Evolutionary conservation across 176 grass and related monocot species (phyloP), one percentile per base, ranked within the genome.

Genomic region (Triticum dicoccoides): DNA sequence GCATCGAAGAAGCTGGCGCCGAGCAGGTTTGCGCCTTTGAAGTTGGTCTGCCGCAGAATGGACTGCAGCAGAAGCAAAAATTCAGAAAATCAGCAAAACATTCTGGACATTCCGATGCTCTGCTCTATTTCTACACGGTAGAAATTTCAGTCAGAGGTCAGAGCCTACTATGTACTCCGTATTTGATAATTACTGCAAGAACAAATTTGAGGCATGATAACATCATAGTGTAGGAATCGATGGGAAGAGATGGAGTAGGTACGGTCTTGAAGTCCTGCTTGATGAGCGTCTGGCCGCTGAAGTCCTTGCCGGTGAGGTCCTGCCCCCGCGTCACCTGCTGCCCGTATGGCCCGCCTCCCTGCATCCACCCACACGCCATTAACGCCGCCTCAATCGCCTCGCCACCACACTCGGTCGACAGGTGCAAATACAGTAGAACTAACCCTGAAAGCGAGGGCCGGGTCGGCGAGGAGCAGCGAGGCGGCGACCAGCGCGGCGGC

Each of bases 201-300:
- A 21, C 20, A 64, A 41, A 77, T 27, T 0, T 33, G 29, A 29
- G 18, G 51, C 17, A 14, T 5, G 81, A 62, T 35, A 12, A 1
- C 8, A 77, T 33, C 39, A 73, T 15, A 15, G 23, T n/a, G 65
- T 8, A 27, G n/a, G 65, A 34, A 66, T 25, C 2, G 33, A 80
- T 24, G 1, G 33, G 47, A 3, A 35, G 6, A 17, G 5, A 14
- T 41, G 2, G 20, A 0, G 6, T 71, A 25, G 0, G 23, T 79
- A 95, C 96, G 84, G 96, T 95, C 87, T 98, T 98, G 85, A 98
- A 98, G 85, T 98, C 93, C 84, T 98, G 96, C 88, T 92, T 95
- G 86, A 95, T 75, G 81, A 98, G 96, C 14, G 91, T 92, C 82
- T 82, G 91, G 62, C 96, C 96, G 44, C 93, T 98, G 84, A 98